phyloP scores from a whole-genome alignment of 2,329 filamentous ascomycete species.

The Scytalidium sp. region DNA sequence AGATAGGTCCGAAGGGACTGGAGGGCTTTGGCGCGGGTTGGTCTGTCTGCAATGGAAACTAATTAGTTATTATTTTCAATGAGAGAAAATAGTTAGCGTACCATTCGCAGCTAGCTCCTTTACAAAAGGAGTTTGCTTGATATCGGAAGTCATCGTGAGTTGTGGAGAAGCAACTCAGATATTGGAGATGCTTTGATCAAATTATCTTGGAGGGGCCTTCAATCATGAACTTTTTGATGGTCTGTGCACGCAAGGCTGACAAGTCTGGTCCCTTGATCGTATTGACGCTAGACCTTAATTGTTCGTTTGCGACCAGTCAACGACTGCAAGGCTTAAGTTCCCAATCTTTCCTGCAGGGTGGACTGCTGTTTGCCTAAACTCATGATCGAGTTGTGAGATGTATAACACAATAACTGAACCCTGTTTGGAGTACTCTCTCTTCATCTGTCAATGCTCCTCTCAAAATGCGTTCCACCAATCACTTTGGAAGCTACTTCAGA shows the following conservation, averaged over 20 bases:
- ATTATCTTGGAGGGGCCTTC: not conserved
- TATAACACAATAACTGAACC: no score
- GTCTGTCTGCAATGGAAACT: conserved; percentile 58
- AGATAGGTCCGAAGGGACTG: conserved; percentile 76
- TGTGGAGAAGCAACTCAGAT: not conserved
- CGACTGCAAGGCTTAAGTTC: not conserved
- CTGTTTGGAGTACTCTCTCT: not conserved
- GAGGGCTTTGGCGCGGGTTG: conserved; percentile 74
- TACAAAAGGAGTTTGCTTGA: conserved; percentile 29
- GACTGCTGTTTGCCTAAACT: not conserved
- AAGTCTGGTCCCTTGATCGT: not conserved
- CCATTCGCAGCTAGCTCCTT: conserved; percentile 33
- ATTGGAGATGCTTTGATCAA: not conserved
- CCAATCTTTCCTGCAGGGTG: not conserved
- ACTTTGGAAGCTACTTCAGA: not conserved
- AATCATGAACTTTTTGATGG: not conserved
- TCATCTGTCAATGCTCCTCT: not conserved
- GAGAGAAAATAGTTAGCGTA: conserved; percentile 10
- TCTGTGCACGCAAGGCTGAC: not conserved
- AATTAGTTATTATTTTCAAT: not conserved
- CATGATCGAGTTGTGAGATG: not conserved
- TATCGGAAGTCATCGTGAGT: conserved; percentile 10
- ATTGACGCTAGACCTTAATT: not conserved
- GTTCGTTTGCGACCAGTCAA: not conserved
- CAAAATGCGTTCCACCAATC: not conserved